Conservation (phyloP, 176 grass and related monocot genomes). For the Hyparrhenia diplandra region DNA sequence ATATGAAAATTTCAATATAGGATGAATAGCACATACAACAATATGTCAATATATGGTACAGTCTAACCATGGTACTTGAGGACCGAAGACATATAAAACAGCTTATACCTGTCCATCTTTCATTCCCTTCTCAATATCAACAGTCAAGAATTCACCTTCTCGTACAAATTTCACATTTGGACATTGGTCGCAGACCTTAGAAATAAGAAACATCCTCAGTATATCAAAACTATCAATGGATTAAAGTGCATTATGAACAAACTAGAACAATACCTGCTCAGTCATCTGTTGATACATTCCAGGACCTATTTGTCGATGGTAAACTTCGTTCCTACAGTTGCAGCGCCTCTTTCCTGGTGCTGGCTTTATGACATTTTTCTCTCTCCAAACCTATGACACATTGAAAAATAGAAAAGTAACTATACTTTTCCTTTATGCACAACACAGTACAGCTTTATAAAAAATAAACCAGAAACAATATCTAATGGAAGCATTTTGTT, state of each 20-base stretch:
- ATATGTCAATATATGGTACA: neutral
- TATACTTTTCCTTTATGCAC: neutral
- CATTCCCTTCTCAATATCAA: conserved; percentile 99
- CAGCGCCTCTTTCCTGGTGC: conserved; percentile 84
- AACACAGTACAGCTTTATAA: neutral
- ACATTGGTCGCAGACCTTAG: conserved; percentile 93
- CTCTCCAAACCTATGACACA: conserved; percentile 78
- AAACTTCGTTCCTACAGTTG: conserved; percentile 99
- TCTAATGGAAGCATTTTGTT: neutral
- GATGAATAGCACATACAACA: neutral
- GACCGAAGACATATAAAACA: neutral
- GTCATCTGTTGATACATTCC: conserved; percentile 99
- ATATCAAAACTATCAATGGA: neutral
- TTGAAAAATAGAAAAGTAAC: neutral
- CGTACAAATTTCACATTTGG: conserved; percentile 93
- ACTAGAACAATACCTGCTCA: conserved; percentile 59
- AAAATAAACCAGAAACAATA: neutral
- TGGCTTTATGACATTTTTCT: conserved; percentile 94
- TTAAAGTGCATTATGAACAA: neutral
- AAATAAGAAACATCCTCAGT: neutral
- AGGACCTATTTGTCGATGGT: conserved; percentile 93
- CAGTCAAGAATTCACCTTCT: conserved; percentile 88
- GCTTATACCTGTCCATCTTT: conserved; percentile 90
- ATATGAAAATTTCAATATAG: neutral
- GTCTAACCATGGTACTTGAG: neutral